phyloP scores from a whole-genome alignment of 139 green algal genomes.

The Tetratostichococcus sp. region DNA sequence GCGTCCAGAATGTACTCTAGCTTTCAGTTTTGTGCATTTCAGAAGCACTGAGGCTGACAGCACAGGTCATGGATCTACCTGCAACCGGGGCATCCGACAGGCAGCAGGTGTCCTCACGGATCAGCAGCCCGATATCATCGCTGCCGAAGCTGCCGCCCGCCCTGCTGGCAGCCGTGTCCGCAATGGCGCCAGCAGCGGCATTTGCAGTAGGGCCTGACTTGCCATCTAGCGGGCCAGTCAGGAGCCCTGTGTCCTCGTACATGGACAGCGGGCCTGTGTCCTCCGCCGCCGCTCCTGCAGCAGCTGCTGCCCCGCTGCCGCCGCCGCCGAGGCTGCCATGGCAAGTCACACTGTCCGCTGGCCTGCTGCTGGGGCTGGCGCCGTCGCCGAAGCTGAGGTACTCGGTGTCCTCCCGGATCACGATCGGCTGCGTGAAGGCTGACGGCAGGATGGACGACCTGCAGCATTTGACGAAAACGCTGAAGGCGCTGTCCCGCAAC shows the following conservation, averaged over 20 bases:
- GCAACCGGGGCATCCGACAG: not conserved
- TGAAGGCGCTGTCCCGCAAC: too few relatives aligned
- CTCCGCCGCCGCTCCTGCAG: not conserved
- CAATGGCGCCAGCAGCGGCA: not conserved
- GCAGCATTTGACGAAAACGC: too few relatives aligned
- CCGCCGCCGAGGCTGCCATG: not conserved
- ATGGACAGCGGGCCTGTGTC: not conserved
- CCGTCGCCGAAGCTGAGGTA: slow-evolving; percentile 10
- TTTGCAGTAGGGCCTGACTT: too few relatives aligned
- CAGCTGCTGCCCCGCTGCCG: not conserved
- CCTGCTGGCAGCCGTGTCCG: not conserved
- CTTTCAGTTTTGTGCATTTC: too few relatives aligned
- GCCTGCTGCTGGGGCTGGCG: not conserved
- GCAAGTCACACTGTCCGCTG: not conserved
- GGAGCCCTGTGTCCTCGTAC: slow-evolving; percentile 27
- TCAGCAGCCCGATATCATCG: not conserved
- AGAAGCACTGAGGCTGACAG: too few relatives aligned
- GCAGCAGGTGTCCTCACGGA: slow-evolving; percentile 44
- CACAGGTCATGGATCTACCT: too few relatives aligned
- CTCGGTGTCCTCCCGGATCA: slow-evolving; percentile 32
- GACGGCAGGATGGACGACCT: not conserved
- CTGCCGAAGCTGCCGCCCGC: not conserved
- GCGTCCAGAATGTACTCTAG: too few relatives aligned
- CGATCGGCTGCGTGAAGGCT: not conserved
- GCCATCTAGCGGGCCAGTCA: not conserved